These are phyloP conservation scores for Emericellopsis terricola DNA, from an alignment of 495 filamentous ascomycete species.

Conservation along the genomic window DNA sequence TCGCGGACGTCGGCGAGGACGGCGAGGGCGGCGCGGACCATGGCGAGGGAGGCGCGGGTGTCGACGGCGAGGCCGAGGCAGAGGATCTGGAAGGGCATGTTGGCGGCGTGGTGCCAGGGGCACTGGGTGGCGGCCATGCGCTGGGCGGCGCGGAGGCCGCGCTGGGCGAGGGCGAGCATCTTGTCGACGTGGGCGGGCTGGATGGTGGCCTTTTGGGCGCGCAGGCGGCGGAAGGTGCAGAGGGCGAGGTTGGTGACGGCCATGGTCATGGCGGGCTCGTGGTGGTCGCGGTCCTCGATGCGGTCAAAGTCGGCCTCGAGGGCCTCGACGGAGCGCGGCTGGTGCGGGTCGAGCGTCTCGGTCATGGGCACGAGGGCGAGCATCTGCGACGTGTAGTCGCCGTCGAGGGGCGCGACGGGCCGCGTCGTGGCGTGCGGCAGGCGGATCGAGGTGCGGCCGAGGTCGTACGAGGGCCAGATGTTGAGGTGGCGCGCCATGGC, in stretches of 20 bases:
- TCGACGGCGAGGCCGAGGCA: constrained; percentile 32
- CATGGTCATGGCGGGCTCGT: constrained; percentile 19
- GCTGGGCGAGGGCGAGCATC: constrained; percentile 7
- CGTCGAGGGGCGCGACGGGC: background rate
- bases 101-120: constrained; percentile 34
- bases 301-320: constrained; percentile 9
- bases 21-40: constrained; percentile 27
- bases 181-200: background rate
- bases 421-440: constrained; percentile 1
- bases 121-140: constrained; percentile 10
- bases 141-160: constrained; percentile 10
- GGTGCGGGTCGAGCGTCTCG: constrained; percentile 17
- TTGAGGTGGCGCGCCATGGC: constrained; percentile 27
- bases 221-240: constrained; percentile 27
- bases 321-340: constrained; percentile 10
- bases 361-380: constrained; percentile 19
- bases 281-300: constrained; percentile 8
- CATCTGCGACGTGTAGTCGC: constrained; percentile 10
- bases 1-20: constrained; percentile 21
- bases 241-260: constrained; percentile 30
- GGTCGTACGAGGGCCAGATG: constrained; percentile 29
- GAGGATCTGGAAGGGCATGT: constrained; percentile 33
- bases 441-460: constrained; percentile 25
- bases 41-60: constrained; percentile 20
- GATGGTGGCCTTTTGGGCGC: constrained; percentile 13